Conservation (phyloP, 805 yeast species). For the Ogataea glucozyma region DNA sequence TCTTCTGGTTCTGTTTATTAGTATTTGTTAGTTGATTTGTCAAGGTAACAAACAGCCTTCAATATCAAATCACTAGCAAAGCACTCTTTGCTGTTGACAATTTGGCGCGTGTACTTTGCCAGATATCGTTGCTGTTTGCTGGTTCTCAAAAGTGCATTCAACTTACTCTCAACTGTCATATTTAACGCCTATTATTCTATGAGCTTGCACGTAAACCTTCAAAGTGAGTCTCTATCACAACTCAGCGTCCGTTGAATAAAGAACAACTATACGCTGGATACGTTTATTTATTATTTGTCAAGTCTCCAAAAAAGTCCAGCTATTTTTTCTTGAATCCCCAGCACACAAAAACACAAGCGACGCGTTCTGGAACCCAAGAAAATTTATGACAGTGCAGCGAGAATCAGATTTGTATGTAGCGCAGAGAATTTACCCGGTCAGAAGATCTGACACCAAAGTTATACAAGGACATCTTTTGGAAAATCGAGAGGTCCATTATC, state of each 20-base stretch:
- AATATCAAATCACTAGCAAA: too few species aligned
- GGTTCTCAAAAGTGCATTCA: not conserved
- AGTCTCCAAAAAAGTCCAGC: not conserved
- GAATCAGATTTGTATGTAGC: constrained; percentile 1
- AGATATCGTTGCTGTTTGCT: not conserved
- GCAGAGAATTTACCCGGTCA: constrained; percentile 11
- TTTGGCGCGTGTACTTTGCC: constrained; percentile 8
- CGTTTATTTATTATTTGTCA: constrained; percentile 7
- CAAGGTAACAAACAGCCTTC: too few species aligned
- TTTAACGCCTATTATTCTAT: not conserved
- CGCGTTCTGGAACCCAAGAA: constrained; percentile 5
- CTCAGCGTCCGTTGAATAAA: constrained; percentile 5
- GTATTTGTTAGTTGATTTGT: not conserved
- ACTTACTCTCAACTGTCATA: constrained; percentile 30
- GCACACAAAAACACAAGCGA: constrained; percentile 9
- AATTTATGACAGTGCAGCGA: not conserved
- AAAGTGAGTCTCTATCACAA: not conserved
- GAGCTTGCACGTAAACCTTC: not conserved
- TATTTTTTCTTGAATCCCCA: constrained; percentile 2
- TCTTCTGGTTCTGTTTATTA: constrained; percentile 14
- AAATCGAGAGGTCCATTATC: too few species aligned
- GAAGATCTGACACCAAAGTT: not conserved
- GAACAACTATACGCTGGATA: constrained; percentile 6
- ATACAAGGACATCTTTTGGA: too few species aligned
- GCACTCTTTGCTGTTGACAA: not conserved